Base-by-base conservation (phyloP, 2,329 filamentous ascomycete species). In the Aspergillus sp. region DNA sequence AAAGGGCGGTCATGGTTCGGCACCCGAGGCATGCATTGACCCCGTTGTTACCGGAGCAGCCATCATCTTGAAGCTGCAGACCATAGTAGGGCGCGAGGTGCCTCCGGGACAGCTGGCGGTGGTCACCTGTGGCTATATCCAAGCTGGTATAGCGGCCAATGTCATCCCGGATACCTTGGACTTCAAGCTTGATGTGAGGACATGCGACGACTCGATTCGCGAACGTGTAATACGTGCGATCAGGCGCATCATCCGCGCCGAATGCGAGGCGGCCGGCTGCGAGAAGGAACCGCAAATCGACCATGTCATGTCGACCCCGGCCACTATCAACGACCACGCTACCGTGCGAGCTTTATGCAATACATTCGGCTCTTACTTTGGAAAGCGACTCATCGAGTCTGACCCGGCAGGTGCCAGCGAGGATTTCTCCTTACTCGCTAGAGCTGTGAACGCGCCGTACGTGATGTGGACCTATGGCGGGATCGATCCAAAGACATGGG, bases 381-480 rank as follows among this genome's bases (percentile, higher is more conserved):
- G 62, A 10, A 73, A 76, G 1, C 64, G 68, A 0, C 71, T 79
- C 10, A 63, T 74, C 0, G 70, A 82, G 12, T 76, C 77, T 15
- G 70, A 78, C n/a, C 74, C 77, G 0, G 65, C 82, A 0, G 72
- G 76, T 3, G 82, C 79, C 0, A 84, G 80, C 57, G 86, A 88
- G 67, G 86, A 88, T 63, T 87, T 88, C 65, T 76, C 80, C 0
- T 79, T 83, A 43, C 68, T 88, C 43, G 85, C 82, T 1, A 83
- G 79, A 0, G 75, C 75, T 32, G 79, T 82, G 50, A 78, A 78
- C 2, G 75, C 74, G 51, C 85, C 84, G 8, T 81, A 79, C 66
- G 79, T 78, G 48, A 86, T 85, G 69, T 87, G 83, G 74, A 74
- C 80, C 65, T 86, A 83, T 70, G 85, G 85, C 1, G 84, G 85